Percentiles rank a stretch among this genome's conserved stretches.
Evolutionary conservation across 164 flowering plant species (phyloP).

Genomic region (Warburgia ugandensis): DNA sequence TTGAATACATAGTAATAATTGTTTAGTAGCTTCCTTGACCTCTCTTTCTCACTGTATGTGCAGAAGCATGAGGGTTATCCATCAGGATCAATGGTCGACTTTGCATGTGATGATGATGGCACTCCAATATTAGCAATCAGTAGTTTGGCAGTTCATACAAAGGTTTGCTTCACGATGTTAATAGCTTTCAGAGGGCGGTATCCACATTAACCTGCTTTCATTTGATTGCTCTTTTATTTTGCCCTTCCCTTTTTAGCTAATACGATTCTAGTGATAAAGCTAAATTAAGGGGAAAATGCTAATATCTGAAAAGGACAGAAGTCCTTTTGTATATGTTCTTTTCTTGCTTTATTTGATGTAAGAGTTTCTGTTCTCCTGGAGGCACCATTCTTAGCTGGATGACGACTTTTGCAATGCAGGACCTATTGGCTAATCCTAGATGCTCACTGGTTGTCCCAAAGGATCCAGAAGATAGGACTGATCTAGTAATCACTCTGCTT

Average conservation of each 20-base stretch:
- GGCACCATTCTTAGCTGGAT: neutral
- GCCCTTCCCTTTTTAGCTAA: neutral
- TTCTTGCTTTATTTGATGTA: neutral
- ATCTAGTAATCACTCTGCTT: conserved; percentile 60
- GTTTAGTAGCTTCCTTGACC: neutral
- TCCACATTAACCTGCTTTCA: too few species aligned
- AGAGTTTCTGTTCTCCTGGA: neutral
- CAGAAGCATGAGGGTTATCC: conserved; percentile 88
- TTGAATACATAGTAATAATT: neutral
- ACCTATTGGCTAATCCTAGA: conserved; percentile 60
- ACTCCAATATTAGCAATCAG: conserved; percentile 82
- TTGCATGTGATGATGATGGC: conserved; percentile 83
- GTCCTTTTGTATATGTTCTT: neutral
- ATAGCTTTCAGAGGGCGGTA: neutral
- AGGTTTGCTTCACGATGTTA: conserved; percentile 32
- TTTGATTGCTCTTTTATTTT: neutral
- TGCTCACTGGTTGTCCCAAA: conserved; percentile 86
- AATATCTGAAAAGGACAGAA: too few species aligned
- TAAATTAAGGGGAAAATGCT: too few species aligned
- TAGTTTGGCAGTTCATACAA: conserved; percentile 72
- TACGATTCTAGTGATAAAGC: too few species aligned
- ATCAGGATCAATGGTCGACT: conserved; percentile 95
- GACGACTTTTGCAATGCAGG: conserved; percentile 40
- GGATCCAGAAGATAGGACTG: conserved; percentile 88
- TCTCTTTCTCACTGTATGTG: conserved; percentile 2